A percentile compares a stretch with the other conserved stretches of the same genome.
Conservation (phyloP, 2,329 filamentous ascomycete genomes). For the Ophiocordyceps camponoti-floridani region DNA sequence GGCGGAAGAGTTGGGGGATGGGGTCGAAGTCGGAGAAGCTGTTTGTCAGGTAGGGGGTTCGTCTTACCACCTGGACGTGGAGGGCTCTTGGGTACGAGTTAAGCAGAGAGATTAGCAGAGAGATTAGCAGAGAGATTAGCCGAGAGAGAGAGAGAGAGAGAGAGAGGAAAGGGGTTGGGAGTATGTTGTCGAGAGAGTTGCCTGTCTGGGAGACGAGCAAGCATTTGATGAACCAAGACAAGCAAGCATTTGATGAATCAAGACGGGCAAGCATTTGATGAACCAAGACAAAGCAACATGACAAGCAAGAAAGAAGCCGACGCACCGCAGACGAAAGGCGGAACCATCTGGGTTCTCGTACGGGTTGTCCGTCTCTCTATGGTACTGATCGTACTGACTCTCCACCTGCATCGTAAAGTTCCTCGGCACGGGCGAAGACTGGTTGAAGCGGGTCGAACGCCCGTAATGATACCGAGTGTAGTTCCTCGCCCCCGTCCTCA, state of each 20-base stretch:
- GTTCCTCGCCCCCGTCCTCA: no score
- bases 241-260: no score
- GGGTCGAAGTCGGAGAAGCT: not conserved
- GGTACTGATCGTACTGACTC: not conserved
- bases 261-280: no score
- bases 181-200: no score
- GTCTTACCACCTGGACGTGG: not conserved
- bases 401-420: not conserved
- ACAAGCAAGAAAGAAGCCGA: not conserved
- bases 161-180: no score
- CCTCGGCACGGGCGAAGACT: not conserved
- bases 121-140: no score
- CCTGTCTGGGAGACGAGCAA: no score
- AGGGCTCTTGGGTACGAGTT: not conserved
- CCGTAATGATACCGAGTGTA: not conserved
- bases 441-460: not conserved
- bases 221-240: no score
- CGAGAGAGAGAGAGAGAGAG: no score
- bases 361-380: not conserved
- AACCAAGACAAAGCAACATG: not conserved
- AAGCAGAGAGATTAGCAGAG: no score
- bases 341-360: not conserved
- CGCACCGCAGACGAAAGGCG: not conserved
- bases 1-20: not conserved
- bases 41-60: not conserved